These are phyloP conservation scores for Hevea brasiliensis DNA, from an alignment of 345 rosid species.

Conservation along the genomic window DNA sequence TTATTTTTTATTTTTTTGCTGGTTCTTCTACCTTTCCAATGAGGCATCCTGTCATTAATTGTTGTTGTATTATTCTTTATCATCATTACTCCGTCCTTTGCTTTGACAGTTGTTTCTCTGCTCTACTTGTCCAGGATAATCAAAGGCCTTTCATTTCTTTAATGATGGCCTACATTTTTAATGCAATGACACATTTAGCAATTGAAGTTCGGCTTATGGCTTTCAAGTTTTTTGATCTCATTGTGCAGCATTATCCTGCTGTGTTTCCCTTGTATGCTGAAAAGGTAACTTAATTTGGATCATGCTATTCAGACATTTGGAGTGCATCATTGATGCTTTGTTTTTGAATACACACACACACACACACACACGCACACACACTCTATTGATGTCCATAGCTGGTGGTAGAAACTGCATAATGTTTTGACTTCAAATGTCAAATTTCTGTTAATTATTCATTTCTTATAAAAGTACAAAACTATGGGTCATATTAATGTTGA, in stretches of 20 bases:
- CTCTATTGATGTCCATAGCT: not conserved
- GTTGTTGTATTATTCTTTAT: constrained; percentile 12
- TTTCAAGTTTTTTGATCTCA: too few relatives aligned
- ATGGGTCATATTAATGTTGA: not conserved
- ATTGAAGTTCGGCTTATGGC: too few relatives aligned
- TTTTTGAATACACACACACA: not conserved
- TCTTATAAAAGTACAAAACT: not conserved
- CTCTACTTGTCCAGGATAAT: constrained; percentile 58
- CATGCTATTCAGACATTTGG: constrained; percentile 2
- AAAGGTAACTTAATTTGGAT: constrained; percentile 48
- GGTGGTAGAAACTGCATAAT: not conserved
- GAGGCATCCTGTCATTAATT: too few relatives aligned
- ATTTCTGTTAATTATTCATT: not conserved
- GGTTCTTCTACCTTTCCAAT: not conserved
- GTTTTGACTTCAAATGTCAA: not conserved
- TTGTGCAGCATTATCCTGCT: constrained; percentile 62
- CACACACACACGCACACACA: not conserved
- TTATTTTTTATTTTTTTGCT: not conserved
- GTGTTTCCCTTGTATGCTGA: constrained; percentile 65
- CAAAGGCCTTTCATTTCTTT: constrained; percentile 63
- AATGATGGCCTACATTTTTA: constrained; percentile 74
- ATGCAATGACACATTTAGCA: constrained; percentile 69
- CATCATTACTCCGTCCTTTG: constrained; percentile 1
- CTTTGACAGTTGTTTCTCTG: constrained; percentile 28
- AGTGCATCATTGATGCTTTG: not conserved